Conservation (phyloP, 257 asterid genomes). For the Nicotiana tomentosiformis region DNA sequence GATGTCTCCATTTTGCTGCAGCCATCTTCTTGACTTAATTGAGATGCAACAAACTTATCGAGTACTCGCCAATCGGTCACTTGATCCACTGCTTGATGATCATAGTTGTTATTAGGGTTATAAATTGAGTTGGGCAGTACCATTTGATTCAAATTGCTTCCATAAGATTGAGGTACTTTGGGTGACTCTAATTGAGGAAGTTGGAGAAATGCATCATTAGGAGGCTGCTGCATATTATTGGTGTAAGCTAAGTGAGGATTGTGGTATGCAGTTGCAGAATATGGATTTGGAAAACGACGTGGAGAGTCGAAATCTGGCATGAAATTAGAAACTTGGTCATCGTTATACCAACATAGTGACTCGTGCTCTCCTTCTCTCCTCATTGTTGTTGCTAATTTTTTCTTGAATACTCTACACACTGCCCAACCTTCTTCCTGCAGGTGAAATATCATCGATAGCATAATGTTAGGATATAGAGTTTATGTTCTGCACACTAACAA, state of each 20-base stretch:
- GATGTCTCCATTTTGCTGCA: slow-evolving; percentile 5
- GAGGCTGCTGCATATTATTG: slow-evolving; percentile 2
- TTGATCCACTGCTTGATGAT: slow-evolving; percentile 33
- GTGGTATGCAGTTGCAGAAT: background rate
- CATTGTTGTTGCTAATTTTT: slow-evolving; percentile 35
- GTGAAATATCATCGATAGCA: background rate
- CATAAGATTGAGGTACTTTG: slow-evolving; percentile 28
- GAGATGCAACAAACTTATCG: slow-evolving; percentile 63
- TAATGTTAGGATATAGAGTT: background rate
- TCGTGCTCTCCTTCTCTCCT: slow-evolving; percentile 40
- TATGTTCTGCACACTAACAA: background rate
- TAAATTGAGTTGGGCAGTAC: background rate
- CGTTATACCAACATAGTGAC: slow-evolving; percentile 47
- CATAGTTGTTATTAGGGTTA: background rate
- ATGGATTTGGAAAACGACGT: slow-evolving; percentile 19
- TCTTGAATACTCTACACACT: slow-evolving; percentile 66
- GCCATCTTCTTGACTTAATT: slow-evolving; percentile 39
- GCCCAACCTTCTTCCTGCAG: slow-evolving; percentile 89
- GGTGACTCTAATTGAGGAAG: slow-evolving; percentile 65
- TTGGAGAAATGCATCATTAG: slow-evolving; percentile 37
- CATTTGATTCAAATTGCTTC: background rate
- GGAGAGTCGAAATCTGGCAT: slow-evolving; percentile 45
- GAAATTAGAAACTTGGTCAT: slow-evolving; percentile 47
- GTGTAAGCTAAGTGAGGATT: slow-evolving; percentile 27
- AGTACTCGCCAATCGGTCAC: slow-evolving; percentile 68